Evolutionary conservation across 2,329 filamentous ascomycete genomes (phyloP), one percentile per base, ranked within the genome.

Genomic region (Septoria petroselini): DNA sequence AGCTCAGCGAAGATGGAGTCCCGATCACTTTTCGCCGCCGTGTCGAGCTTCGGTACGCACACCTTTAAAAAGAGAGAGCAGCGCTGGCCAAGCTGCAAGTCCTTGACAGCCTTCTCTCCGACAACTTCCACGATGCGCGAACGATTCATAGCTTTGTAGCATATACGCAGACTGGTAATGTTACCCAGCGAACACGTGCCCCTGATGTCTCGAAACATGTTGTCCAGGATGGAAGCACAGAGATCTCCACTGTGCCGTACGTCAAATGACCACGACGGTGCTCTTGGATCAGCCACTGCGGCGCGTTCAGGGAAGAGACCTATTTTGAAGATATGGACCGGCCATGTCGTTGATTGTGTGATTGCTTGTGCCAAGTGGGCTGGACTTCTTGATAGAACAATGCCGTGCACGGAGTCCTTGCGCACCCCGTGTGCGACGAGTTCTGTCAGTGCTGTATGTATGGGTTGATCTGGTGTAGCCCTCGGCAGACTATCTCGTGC

Each of bases 1-100:
- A 68, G 56, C 49, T 67, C 65, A 7, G 56, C 48, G 40, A 66
- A 60, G 12, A 67, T 53, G 6, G 62, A 61, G 30, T 61, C 60
- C 38, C 58, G 57, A 43, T 64, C 56, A 12, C 53, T 44, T 12
- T 48, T 33, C 11, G 21, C 29, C 11, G 41, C 41, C 18, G 35
- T 19, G 21, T 43, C 30, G 2, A 64, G 45, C 12, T 49, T 54
- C 4, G 63, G 60, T 7, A 67, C 52, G 15, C 49, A 53, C 4
- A 66, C 49, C 27, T 58, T 62, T 40, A 66, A 33, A 58, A 65
- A 67, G 2, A 67, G 50, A 1, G 52, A 54, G 43, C 60, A 63
- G 11, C 48, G 47, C 33, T 63, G 53, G 30, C 61, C 61, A 6
- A 57, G 50, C 6, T 35, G 42, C 8, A 65, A 48, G 27, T 65